These are phyloP conservation scores for Nicotiana obtusifolia DNA, from an alignment of 257 asterid species.

Conservation along the genomic window DNA sequence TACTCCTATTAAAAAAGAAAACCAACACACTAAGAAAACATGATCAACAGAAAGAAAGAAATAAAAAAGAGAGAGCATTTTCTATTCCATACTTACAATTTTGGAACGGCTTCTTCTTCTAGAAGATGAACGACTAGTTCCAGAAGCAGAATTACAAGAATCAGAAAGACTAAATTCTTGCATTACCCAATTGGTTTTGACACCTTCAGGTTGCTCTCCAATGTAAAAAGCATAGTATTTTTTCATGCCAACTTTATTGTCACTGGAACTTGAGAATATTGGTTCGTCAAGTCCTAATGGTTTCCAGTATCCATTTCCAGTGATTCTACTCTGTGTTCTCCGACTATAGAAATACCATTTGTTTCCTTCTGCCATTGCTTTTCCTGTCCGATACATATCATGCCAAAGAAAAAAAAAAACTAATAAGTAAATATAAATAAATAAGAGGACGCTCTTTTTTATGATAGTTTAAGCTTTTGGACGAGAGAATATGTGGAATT, in stretches of 20 bases:
- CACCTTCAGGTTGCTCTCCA: conserved; percentile 57
- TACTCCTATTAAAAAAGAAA: not conserved
- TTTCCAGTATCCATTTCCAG: conserved; percentile 79
- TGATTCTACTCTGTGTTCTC: conserved; percentile 60
- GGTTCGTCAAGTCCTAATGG: conserved; percentile 63
- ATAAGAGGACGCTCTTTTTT: not conserved
- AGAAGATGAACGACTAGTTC: conserved; percentile 37
- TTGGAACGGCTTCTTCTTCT: conserved; percentile 40
- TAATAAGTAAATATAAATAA: too few species aligned
- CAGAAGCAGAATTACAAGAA: conserved; percentile 34
- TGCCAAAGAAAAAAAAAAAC: not conserved
- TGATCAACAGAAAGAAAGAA: too few species aligned
- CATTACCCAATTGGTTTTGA: conserved; percentile 79
- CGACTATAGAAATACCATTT: conserved; percentile 91
- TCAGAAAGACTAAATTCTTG: conserved; percentile 61
- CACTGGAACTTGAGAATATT: conserved; percentile 41
- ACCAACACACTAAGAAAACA: not conserved
- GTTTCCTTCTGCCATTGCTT: conserved; percentile 90
- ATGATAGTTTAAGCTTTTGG: too few species aligned
- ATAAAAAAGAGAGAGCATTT: not conserved
- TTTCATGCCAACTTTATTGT: conserved; percentile 56
- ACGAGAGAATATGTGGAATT: not conserved
- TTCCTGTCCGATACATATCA: conserved; percentile 34
- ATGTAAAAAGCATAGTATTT: conserved; percentile 52
- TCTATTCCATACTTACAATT: conserved; percentile 27